Evolutionary conservation across 352 stramenopile genomes (phyloP).

Genomic region (Phytophthora gonapodyides): DNA sequence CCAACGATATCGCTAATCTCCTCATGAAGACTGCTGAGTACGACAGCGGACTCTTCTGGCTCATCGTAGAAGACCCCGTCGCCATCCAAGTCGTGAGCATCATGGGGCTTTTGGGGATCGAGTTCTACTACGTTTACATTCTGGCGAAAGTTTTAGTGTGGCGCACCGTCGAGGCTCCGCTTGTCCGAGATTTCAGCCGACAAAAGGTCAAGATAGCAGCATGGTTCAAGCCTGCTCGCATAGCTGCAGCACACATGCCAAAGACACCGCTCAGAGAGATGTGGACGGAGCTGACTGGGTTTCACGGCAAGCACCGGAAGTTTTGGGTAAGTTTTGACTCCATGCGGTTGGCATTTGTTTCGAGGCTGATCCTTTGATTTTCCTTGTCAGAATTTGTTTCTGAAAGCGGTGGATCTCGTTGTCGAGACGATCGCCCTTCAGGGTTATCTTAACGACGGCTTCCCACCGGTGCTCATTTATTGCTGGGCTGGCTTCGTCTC

Average conservation of each 20-base stretch:
- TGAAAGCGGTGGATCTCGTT: constrained; percentile 40
- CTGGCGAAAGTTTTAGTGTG: constrained; percentile 39
- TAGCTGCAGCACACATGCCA: too few species aligned
- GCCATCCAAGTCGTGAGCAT: constrained; percentile 21
- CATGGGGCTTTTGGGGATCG: constrained; percentile 28
- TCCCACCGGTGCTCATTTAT: constrained; percentile 34
- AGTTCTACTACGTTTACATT: constrained; percentile 32
- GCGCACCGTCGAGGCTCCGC: constrained; percentile 12
- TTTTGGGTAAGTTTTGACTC: constrained; percentile 40
- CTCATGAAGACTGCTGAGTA: constrained; percentile 57
- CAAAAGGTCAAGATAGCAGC: too few species aligned
- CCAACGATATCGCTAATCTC: constrained; percentile 45
- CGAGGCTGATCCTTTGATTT: constrained; percentile 8
- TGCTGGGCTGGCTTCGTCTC: constrained; percentile 35
- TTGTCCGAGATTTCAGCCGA: background rate
- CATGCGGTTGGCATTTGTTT: background rate
- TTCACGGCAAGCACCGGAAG: constrained; percentile 44
- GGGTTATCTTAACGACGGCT: constrained; percentile 37
- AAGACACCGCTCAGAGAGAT: constrained; percentile 6
- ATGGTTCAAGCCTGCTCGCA: too few species aligned
- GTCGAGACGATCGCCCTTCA: constrained; percentile 34
- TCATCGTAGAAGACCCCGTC: constrained; percentile 27
- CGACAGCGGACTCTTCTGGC: constrained; percentile 56
- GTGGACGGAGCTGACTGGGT: constrained; percentile 33
- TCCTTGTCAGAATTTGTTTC: constrained; percentile 36